phyloP scores from a whole-genome alignment of 108 stramenopile species.

The Schizochytrium sp. region DNA sequence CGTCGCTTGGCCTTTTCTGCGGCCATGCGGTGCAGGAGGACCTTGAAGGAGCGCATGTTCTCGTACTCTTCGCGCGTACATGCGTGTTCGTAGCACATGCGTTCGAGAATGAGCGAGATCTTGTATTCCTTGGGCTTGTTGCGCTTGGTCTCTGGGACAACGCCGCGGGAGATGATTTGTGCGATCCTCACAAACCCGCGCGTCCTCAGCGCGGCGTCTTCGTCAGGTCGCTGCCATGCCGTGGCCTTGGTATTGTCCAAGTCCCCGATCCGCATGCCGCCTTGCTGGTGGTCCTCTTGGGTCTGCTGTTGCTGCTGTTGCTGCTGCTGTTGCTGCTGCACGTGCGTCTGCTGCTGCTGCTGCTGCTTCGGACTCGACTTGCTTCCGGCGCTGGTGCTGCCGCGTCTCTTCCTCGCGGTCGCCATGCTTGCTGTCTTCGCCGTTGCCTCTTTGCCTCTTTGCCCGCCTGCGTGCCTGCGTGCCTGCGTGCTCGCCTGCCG shows the following conservation, averaged over 20 bases:
- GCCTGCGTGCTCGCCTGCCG: too few species aligned
- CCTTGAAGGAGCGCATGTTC: not conserved
- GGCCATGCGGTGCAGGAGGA: conserved; percentile 1
- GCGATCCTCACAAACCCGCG: not conserved
- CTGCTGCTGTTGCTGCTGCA: too few species aligned
- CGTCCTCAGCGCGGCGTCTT: not conserved
- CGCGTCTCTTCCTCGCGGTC: too few species aligned
- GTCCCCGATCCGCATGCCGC: not conserved
- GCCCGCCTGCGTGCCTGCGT: too few species aligned
- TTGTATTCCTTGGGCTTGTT: not conserved
- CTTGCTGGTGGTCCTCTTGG: too few species aligned
- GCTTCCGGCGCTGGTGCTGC: too few species aligned
- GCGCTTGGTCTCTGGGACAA: not conserved
- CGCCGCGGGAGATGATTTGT: not conserved
- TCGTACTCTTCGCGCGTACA: not conserved
- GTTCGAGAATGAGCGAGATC: not conserved
- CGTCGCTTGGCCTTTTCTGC: conserved; percentile 14
- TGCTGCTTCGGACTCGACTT: too few species aligned
- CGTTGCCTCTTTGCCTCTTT: too few species aligned
- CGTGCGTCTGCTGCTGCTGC: too few species aligned
- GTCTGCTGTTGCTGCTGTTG: too few species aligned
- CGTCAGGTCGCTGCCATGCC: not conserved
- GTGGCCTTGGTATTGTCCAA: not conserved
- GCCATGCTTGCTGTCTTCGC: too few species aligned
- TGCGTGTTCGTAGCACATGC: conserved; percentile 15